Conservation (phyloP, 2,329 filamentous ascomycete genomes). For the Fusarium sp. region DNA sequence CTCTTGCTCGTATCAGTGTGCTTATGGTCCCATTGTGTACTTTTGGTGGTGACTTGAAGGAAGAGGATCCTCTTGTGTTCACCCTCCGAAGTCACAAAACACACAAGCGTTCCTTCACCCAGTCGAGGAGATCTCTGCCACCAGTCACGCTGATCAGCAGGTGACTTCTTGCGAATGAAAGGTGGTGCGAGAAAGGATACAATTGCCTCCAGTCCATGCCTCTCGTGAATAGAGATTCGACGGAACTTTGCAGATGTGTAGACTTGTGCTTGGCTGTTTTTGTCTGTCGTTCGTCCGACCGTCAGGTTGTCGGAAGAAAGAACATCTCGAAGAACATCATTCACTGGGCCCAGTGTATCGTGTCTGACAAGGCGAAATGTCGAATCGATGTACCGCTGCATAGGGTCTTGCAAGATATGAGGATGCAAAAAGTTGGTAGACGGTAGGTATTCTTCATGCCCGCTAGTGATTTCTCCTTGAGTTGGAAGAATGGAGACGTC, state of each 20-base stretch:
- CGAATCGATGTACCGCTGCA: conserved; percentile 16
- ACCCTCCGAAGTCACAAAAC: background rate
- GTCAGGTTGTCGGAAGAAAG: background rate
- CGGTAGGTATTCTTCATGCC: conserved; percentile 2
- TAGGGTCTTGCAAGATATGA: conserved; percentile 5
- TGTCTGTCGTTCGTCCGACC: background rate
- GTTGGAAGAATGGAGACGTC: conserved; percentile 32
- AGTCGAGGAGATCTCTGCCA: conserved; percentile 18
- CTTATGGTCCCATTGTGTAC: background rate
- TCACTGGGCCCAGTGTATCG: conserved; percentile 13
- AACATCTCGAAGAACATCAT: background rate
- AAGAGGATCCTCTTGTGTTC: background rate
- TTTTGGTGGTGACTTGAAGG: conserved; percentile 5
- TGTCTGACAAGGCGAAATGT: conserved; percentile 21
- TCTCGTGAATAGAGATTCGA: background rate
- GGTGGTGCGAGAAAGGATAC: background rate
- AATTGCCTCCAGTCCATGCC: background rate
- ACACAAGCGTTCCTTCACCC: conserved; percentile 17
- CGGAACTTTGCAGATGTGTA: background rate
- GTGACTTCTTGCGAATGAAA: background rate
- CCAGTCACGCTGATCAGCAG: conserved; percentile 1
- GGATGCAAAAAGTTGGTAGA: conserved; percentile 7
- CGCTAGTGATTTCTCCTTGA: background rate
- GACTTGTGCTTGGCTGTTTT: background rate
- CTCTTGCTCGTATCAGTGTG: background rate